phyloP scores from a whole-genome alignment of 202 grass and related monocot genomes.

The Alloteropsis angusta region DNA sequence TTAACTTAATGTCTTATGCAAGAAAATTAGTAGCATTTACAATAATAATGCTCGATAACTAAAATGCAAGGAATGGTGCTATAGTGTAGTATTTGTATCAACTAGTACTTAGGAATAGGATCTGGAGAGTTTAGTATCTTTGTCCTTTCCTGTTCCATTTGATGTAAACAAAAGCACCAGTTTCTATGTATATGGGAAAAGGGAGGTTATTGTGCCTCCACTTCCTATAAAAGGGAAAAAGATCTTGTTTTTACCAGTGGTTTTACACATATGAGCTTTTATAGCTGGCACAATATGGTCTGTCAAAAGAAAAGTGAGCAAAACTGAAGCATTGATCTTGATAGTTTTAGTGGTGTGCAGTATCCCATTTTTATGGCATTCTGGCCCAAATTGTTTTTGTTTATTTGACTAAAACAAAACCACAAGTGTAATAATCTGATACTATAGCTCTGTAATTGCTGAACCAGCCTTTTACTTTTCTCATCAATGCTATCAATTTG shows the following conservation, averaged over 20 bases:
- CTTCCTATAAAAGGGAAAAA: neutral
- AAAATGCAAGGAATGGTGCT: neutral
- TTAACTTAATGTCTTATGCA: neutral
- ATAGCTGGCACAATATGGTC: neutral
- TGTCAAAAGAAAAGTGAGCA: neutral
- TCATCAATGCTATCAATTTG: neutral
- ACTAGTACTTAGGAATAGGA: neutral
- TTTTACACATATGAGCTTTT: neutral
- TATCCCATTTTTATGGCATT: neutral
- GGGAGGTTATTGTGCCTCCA: neutral
- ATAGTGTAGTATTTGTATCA: neutral
- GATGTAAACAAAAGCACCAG: neutral
- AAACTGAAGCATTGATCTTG: neutral
- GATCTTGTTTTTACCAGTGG: neutral
- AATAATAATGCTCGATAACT: neutral
- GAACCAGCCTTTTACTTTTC: neutral
- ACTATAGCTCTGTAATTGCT: neutral
- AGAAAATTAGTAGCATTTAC: neutral
- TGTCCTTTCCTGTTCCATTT: neutral
- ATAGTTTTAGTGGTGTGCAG: neutral
- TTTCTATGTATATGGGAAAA: neutral
- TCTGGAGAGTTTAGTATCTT: neutral
- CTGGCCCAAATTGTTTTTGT: neutral
- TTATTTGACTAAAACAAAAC: neutral
- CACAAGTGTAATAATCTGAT: neutral